Conservation (phyloP, 345 rosid genomes). For the Aethionema arabicum region DNA sequence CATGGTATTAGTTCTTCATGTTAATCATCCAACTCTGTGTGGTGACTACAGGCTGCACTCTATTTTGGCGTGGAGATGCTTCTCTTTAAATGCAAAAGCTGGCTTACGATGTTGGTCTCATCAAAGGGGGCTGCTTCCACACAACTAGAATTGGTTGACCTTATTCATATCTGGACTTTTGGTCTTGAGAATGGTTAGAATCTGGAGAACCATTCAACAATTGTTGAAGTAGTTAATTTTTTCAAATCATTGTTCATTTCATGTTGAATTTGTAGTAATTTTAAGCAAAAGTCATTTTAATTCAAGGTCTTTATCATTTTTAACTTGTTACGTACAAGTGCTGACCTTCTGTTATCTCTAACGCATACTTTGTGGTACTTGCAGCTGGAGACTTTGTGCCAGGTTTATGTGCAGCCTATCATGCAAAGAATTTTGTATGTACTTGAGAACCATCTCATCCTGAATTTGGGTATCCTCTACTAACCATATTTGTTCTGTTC, state of each 20-base stretch:
- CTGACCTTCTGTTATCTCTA: constrained; percentile 24
- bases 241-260: constrained; percentile 7
- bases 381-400: constrained; percentile 59
- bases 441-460: constrained; percentile 35
- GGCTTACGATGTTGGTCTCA: constrained; percentile 42
- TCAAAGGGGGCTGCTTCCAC: constrained; percentile 34
- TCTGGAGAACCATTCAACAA: constrained; percentile 12
- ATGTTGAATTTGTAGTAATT: background rate
- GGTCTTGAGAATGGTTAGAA: constrained; percentile 59
- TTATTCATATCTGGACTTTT: constrained; percentile 65
- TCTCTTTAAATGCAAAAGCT: constrained; percentile 47
- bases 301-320: background rate
- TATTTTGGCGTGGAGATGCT: constrained; percentile 66
- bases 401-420: constrained; percentile 59
- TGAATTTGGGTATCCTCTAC: constrained; percentile 19
- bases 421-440: constrained; percentile 78
- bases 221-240: constrained; percentile 14
- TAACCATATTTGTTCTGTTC: background rate
- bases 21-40: background rate
- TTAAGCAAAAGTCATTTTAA: background rate
- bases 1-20: background rate
- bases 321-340: constrained; percentile 17
- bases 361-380: constrained; percentile 42
- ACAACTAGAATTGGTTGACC: constrained; percentile 49
- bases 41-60: constrained; percentile 50